Evolutionary conservation across 2,329 filamentous ascomycete genomes (phyloP).

Genomic region (Madurella mycetomatis): DNA sequence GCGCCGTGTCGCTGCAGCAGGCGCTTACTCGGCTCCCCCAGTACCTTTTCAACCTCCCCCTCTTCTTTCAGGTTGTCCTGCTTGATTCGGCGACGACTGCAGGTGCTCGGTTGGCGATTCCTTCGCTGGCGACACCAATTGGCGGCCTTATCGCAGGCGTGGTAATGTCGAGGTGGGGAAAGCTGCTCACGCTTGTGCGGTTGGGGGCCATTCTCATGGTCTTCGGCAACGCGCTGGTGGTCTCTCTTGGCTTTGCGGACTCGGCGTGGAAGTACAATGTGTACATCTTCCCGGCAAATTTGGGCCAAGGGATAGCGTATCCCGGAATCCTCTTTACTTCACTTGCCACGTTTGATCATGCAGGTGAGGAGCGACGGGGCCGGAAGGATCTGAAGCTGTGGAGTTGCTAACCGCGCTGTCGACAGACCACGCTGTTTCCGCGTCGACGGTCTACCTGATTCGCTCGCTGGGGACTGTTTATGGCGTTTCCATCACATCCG

Average conservation of each 20-base stretch:
- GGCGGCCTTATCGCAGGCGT: conserved; percentile 54
- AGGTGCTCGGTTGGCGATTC: conserved; percentile 59
- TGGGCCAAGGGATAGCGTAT: conserved; percentile 58
- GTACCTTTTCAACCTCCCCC: conserved; percentile 65
- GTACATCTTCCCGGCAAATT: conserved; percentile 54
- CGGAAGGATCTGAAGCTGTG: neutral
- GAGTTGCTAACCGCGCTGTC: conserved; percentile 6
- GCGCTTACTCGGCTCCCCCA: conserved; percentile 20
- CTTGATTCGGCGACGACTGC: conserved; percentile 60
- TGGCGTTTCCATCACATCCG: conserved; percentile 59
- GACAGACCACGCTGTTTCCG: conserved; percentile 57
- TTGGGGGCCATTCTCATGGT: conserved; percentile 48
- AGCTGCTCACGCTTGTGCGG: conserved; percentile 48
- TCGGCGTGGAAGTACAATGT: conserved; percentile 51
- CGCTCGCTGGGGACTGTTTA: conserved; percentile 60
- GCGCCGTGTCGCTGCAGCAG: too few species aligned
- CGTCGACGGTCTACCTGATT: conserved; percentile 60
- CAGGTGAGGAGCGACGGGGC: conserved; percentile 41
- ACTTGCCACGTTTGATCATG: conserved; percentile 58
- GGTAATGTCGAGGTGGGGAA: conserved; percentile 54
- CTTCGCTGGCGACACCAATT: conserved; percentile 55
- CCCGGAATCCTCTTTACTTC: conserved; percentile 58
- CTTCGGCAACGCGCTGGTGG: conserved; percentile 49
- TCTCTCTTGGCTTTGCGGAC: conserved; percentile 46
- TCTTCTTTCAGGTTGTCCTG: conserved; percentile 66